Evolutionary conservation across 2,329 filamentous ascomycete genomes (phyloP).

Genomic region (Aspergillus floridensis): DNA sequence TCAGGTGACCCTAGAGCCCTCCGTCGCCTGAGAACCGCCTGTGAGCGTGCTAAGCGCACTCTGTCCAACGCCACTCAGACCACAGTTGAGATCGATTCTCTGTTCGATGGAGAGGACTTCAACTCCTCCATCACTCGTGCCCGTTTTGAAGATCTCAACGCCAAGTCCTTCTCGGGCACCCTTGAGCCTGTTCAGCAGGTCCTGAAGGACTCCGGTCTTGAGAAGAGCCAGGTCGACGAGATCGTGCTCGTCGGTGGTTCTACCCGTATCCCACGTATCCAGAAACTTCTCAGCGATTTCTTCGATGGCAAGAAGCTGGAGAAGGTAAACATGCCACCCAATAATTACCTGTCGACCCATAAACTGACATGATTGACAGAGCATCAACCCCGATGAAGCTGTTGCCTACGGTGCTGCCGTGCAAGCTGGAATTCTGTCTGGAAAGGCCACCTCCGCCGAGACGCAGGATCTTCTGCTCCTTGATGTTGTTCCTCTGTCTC

Average conservation of each 20-base stretch:
- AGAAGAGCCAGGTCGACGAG: conserved; percentile 93
- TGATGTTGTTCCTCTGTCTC: conserved; percentile 92
- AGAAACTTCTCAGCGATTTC: conserved; percentile 98
- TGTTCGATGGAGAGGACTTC: conserved; percentile 98
- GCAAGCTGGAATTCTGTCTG: conserved; percentile 96
- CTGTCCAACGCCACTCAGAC: conserved; percentile 96
- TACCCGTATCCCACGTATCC: conserved; percentile 97
- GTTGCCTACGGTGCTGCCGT: conserved; percentile 98
- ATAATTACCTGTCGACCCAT: too few species aligned
- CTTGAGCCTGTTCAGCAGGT: conserved; percentile 95
- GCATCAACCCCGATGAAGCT: conserved; percentile 99
- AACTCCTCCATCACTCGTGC: conserved; percentile 96
- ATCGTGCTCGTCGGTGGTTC: conserved; percentile 98
- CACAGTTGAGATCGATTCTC: conserved; percentile 96
- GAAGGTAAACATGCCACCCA: conserved; percentile 55
- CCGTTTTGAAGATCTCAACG: conserved; percentile 97
- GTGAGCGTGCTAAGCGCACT: conserved; percentile 99
- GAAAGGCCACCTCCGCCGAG: conserved; percentile 94
- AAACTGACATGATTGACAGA: conserved; percentile 38
- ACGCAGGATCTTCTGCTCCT: conserved; percentile 92
- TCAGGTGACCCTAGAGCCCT: conserved; percentile 85
- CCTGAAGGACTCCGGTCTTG: conserved; percentile 82
- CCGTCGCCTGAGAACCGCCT: conserved; percentile 92
- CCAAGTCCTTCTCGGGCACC: conserved; percentile 89
- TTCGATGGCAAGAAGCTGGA: conserved; percentile 99